Evolutionary conservation across 129 eudicot genomes (phyloP).

Genomic region (carrot (Daucus carota)): DNA sequence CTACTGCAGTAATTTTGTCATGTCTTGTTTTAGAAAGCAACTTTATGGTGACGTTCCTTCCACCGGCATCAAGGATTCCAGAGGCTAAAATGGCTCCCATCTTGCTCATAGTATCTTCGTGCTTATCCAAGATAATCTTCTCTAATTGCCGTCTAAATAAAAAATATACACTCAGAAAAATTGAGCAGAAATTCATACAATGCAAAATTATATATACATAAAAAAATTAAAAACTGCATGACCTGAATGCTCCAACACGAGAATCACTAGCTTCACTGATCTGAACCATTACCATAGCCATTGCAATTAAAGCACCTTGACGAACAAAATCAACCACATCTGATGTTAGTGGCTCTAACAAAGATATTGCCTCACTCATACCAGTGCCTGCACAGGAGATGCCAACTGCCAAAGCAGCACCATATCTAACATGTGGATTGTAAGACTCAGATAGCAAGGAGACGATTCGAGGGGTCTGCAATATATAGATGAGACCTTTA

Average conservation of each 20-base stretch:
- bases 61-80: conserved; percentile 97
- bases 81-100: conserved; percentile 99
- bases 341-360: conserved; percentile 91
- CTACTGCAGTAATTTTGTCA: conserved; percentile 83
- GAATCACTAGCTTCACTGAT: conserved; percentile 93
- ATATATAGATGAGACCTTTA: conserved; percentile 1
- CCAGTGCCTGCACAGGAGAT: conserved; percentile 98
- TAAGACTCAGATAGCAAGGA: conserved; percentile 79
- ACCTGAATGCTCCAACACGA: conserved; percentile 98
- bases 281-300: conserved; percentile 99
- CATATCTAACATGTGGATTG: conserved; percentile 96
- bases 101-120: conserved; percentile 98
- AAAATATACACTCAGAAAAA: background rate
- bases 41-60: conserved; percentile 88
- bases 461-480: conserved; percentile 83
- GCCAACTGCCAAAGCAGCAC: conserved; percentile 97
- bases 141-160: conserved; percentile 73
- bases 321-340: conserved; percentile 97
- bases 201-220: background rate
- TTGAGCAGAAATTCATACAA: background rate
- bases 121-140: conserved; percentile 88
- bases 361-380: conserved; percentile 88
- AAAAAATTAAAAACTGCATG: background rate
- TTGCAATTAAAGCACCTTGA: conserved; percentile 95
- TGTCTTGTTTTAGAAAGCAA: conserved; percentile 86